Conservation (phyloP, 148 eudicot species). For the Cornus controversa region DNA sequence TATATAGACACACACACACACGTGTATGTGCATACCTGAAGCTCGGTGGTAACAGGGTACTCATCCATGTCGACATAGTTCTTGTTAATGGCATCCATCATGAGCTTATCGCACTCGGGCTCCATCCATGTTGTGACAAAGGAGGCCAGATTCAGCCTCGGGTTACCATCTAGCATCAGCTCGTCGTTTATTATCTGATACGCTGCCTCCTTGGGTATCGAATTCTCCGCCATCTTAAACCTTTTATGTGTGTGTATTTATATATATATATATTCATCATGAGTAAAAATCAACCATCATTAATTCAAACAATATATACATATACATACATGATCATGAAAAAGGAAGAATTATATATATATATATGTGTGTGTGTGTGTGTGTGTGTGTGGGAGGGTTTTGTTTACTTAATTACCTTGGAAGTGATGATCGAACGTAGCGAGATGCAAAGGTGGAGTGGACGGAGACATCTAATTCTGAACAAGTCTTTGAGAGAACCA, state of each 20-base stretch:
- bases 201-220: slow-evolving; percentile 8
- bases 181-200: slow-evolving; percentile 12
- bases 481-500: slow-evolving; percentile 25
- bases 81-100: slow-evolving; percentile 6
- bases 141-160: slow-evolving; percentile 12
- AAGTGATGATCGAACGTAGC: slow-evolving; percentile 27
- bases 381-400: background rate
- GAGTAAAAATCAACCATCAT: no score
- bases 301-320: no score
- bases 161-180: slow-evolving; percentile 5
- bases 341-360: background rate
- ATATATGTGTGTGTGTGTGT: background rate
- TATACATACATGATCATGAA: background rate
- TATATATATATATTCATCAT: no score
- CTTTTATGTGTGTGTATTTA: background rate
- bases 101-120: slow-evolving; percentile 16
- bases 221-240: slow-evolving; percentile 5
- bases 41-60: slow-evolving; percentile 15
- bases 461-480: slow-evolving; percentile 22
- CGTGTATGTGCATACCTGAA: no score
- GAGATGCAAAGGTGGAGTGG: slow-evolving; percentile 33
- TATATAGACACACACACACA: no score
- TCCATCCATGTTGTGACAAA: slow-evolving; percentile 20
- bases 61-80: slow-evolving; percentile 22
- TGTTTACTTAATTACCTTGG: slow-evolving; percentile 20